A percentile compares a stretch with the other conserved stretches of the same genome.
Conservation (phyloP, 495 filamentous ascomycete species). For the Trichocladium antarcticum region DNA sequence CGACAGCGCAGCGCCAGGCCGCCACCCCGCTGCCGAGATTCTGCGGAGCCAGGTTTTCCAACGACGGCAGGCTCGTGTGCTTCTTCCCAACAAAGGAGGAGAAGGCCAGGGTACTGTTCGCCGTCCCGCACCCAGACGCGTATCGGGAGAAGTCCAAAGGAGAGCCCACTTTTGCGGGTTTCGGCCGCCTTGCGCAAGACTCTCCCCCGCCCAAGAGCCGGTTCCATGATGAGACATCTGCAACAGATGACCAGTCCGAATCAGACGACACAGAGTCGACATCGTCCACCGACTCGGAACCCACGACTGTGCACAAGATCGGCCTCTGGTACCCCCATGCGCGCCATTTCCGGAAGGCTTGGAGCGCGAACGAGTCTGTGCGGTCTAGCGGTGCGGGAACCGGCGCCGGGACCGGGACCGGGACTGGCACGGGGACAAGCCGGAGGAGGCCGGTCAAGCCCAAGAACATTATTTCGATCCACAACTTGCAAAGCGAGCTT, state of each 20-base stretch:
- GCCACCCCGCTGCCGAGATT: slow-evolving; percentile 64
- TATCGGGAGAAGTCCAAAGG: slow-evolving; percentile 51
- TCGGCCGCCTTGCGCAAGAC: slow-evolving; percentile 59
- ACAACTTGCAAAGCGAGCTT: slow-evolving; percentile 53
- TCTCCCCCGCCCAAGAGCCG: slow-evolving; percentile 37
- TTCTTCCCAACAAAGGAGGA: slow-evolving; percentile 80
- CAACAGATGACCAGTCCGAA: slow-evolving; percentile 36
- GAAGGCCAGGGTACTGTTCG: slow-evolving; percentile 52
- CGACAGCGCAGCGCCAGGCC: slow-evolving; percentile 54
- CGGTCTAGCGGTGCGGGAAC: slow-evolving; percentile 42
- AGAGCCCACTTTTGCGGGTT: slow-evolving; percentile 71
- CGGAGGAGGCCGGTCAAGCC: slow-evolving; percentile 33
- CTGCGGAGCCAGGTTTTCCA: slow-evolving; percentile 68
- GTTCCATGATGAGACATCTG: slow-evolving; percentile 43
- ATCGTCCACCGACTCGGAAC: slow-evolving; percentile 59
- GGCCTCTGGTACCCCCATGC: slow-evolving; percentile 37
- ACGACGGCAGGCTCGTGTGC: slow-evolving; percentile 69
- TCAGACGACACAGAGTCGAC: slow-evolving; percentile 59
- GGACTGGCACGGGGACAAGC: slow-evolving; percentile 42
- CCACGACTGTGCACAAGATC: slow-evolving; percentile 47
- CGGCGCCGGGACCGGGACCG: slow-evolving; percentile 43
- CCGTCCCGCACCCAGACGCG: slow-evolving; percentile 46
- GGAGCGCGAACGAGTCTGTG: slow-evolving; percentile 38
- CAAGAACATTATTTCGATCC: slow-evolving; percentile 53
- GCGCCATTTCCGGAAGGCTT: slow-evolving; percentile 34